phyloP scores from a whole-genome alignment of 441 rosid genomes.

The Biscutella laevigata region DNA sequence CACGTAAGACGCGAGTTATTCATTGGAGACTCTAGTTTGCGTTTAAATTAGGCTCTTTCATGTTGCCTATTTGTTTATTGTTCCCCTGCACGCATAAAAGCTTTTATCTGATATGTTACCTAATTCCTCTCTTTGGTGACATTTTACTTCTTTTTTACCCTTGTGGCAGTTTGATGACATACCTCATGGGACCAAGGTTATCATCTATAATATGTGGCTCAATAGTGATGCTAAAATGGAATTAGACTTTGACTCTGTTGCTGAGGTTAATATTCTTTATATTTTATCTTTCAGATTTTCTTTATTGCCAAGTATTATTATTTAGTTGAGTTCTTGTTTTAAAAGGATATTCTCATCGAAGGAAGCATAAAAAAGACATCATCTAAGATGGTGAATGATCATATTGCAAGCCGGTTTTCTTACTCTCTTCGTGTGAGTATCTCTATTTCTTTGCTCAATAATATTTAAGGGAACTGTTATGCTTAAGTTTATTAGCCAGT shows the following conservation, averaged over 20 bases:
- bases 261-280: conserved; percentile 40
- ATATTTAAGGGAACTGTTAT: conserved; percentile 1
- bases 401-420: conserved; percentile 51
- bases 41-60: not conserved
- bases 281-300: conserved; percentile 12
- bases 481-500: conserved; percentile 9
- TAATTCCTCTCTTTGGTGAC: not conserved
- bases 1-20: not conserved
- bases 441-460: conserved; percentile 6
- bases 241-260: conserved; percentile 64
- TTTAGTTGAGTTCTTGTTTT: conserved; percentile 16
- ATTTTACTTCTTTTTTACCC: not conserved
- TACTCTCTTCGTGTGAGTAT: conserved; percentile 74
- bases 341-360: conserved; percentile 67
- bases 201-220: conserved; percentile 80
- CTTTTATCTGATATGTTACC: not conserved
- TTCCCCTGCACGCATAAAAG: not conserved
- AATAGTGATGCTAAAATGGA: conserved; percentile 57
- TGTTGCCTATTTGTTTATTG: not conserved
- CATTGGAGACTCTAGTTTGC: not conserved
- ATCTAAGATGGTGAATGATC: conserved; percentile 50
- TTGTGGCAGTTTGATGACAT: conserved; percentile 67
- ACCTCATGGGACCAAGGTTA: conserved; percentile 75
- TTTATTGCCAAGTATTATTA: conserved; percentile 4
- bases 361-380: conserved; percentile 51